These are phyloP conservation scores for Raphanus hybrid DNA, from an alignment of 441 rosid genomes.

Conservation along the genomic window DNA sequence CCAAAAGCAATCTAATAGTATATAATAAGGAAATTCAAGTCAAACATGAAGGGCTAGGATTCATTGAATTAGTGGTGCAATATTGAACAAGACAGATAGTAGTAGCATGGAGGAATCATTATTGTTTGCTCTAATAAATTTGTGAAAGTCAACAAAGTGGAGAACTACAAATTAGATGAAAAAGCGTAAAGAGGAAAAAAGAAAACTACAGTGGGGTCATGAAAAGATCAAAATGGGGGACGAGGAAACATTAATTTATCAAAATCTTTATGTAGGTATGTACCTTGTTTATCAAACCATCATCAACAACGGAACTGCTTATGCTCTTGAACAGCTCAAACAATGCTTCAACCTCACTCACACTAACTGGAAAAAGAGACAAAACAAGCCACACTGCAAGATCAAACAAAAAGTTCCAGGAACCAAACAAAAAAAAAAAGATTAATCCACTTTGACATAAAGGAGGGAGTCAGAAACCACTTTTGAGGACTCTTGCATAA, in stretches of 20 bases:
- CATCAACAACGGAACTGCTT: conserved; percentile 93
- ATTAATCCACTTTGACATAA: conserved; percentile 11
- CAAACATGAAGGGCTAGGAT: conserved; percentile 36
- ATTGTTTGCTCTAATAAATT: conserved; percentile 24
- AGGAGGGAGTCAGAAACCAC: neutral
- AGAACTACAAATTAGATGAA: conserved; percentile 9
- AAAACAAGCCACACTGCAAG: conserved; percentile 24
- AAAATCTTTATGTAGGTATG: conserved; percentile 3
- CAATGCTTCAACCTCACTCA: conserved; percentile 97
- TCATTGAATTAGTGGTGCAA: conserved; percentile 28
- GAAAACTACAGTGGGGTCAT: conserved; percentile 15
- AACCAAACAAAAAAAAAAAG: conserved; percentile 21
- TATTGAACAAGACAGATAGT: conserved; percentile 25
- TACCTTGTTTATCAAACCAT: conserved; percentile 95
- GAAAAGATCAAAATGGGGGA: conserved; percentile 29
- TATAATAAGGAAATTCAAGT: conserved; percentile 16
- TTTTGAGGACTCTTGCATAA: neutral
- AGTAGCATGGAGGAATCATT: conserved; percentile 28
- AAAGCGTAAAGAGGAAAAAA: conserved; percentile 21
- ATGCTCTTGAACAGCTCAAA: conserved; percentile 95
- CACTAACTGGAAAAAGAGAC: conserved; percentile 71
- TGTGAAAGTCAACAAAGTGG: conserved; percentile 29
- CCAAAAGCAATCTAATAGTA: conserved; percentile 16
- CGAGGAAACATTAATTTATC: conserved; percentile 1
- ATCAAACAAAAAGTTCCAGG: conserved; percentile 19